Evolutionary conservation across 352 stramenopile genomes (phyloP), one percentile per base, ranked within the genome.

Genomic region (Pythium dissotocum): DNA sequence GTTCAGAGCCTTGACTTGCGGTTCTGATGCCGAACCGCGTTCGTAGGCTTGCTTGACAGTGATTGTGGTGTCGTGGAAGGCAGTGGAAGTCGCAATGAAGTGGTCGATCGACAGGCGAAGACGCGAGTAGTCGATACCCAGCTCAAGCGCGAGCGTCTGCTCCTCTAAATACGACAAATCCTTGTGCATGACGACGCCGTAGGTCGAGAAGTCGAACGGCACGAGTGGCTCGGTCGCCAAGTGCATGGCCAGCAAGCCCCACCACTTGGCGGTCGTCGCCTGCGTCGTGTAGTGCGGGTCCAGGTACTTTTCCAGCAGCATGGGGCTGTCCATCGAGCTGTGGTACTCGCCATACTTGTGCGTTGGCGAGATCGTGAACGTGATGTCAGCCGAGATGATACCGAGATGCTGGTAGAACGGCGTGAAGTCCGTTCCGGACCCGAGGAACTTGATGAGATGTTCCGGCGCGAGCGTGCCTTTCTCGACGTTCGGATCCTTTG

Each of bases 371-470:
- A 72, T 35, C 9, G 57, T 61, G 61, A 92, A 94, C 7, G 58
- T 72, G 52, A 96, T 76, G 63, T 94, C 86, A 12, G 89, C 77
- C 12, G 79, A 91, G 24, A 88, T 81, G 56, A 97, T 93, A 24
- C 90, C 90, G 40, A 97, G 70, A 60, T 94, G 83, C 71, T 94
- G 82, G 61, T 95, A 82, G 62, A 95, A 97, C 0, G 87, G 80
- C 46, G 87, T 93, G 69, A 89, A 94, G 65, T 92, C 85, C 0
- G 81, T 83, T n/a, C 83, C 85, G 1, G 78, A 85, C 4, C 85
- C 83, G 13, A 94, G 68, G 26, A 85, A 78, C n/a, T 75, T 68
- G 52, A 93, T 74, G 8, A 87, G 36, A 52, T 87, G 72, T n/a
- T 84, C 77, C 4, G 78, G 77, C 21, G 49, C 78, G 4, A 87